Base-by-base conservation (phyloP, 345 rosid genomes). In the Kernera saxatilis region DNA sequence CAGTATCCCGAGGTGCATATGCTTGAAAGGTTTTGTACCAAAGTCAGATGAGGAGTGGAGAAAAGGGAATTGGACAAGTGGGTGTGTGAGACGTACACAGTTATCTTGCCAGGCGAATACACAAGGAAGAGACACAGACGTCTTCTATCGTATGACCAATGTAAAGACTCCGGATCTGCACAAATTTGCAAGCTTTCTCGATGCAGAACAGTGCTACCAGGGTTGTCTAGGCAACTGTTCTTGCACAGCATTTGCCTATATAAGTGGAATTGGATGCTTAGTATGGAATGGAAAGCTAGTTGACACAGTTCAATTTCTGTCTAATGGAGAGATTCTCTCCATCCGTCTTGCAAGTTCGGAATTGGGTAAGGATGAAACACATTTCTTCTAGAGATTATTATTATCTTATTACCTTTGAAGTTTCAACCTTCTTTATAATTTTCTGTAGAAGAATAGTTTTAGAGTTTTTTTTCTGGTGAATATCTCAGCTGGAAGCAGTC, bases 171-270 rank as follows among this genome's bases (percentile, higher is more conserved):
- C 79, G 13, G 79, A 75, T 69, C 17, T 25, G 48, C 33, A 69
- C 29, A 66, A 75, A 10, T 62, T 55, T 69, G 70, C 40, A 36
- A 69, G 73, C 48, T 68, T 69, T 52, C 49, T 77, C 26, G 39
- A 59, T 21, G 55, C 61, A 14, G 62, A 57, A 14, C 57, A 65
- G 26, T 77, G 80, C 26, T 26, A 51, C 45, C 21, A 65, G 11
- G 70, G 51, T 10, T 77, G 80, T 66, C 43, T 72, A 59, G 71
- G 76, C 0, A 77, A 77, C 30, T 77, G 80, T 36, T 77, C 80
- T 12, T 77, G 80, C 54, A 40, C 56, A 25, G 80, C 80, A 25
- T 75, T 41, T 67, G 68, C 78, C 13, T 56, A 66, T 25, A 59
- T 66, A 5, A 40, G 53, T 46, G 78, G 72, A 46, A 74, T 56